Evolutionary conservation across 139 green algal genomes (phyloP).

Genomic region (Penium margaritaceum): DNA sequence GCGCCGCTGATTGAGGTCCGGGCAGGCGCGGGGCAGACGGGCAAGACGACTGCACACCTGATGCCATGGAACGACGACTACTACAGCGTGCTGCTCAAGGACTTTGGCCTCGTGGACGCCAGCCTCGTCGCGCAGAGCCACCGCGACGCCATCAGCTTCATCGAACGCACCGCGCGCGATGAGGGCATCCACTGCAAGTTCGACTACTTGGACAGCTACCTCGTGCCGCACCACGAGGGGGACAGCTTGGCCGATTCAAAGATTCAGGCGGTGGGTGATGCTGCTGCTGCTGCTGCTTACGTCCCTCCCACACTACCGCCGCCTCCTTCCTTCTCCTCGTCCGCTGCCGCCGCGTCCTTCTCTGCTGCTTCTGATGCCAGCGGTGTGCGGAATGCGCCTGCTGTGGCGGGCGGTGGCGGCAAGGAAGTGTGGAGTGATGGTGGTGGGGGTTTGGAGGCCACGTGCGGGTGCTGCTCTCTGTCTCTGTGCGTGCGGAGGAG

Average conservation of each 20-base stretch:
- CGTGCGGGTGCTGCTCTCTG: too few species aligned
- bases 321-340: too few species aligned
- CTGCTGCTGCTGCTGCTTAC: not conserved
- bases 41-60: slow-evolving; percentile 58
- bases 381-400: too few species aligned
- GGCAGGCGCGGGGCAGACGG: slow-evolving; percentile 56
- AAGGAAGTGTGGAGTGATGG: too few species aligned
- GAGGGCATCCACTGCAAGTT: slow-evolving; percentile 61
- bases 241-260: slow-evolving; percentile 1
- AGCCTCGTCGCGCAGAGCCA: slow-evolving; percentile 54
- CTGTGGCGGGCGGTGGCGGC: too few species aligned
- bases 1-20: not conserved
- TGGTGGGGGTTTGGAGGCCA: too few species aligned
- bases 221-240: slow-evolving; percentile 48
- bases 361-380: not conserved
- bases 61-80: slow-evolving; percentile 61
- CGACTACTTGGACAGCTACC: slow-evolving; percentile 49
- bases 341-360: not conserved
- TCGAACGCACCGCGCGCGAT: slow-evolving; percentile 48
- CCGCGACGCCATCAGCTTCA: slow-evolving; percentile 49
- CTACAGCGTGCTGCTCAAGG: slow-evolving; percentile 49
- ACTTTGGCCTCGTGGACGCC: slow-evolving; percentile 51
- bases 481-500: too few species aligned
- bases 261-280: not conserved
- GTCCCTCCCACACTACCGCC: not conserved